Evolutionary conservation across 202 grass and related monocot genomes (phyloP).

Genomic region (Musa balbisiana): DNA sequence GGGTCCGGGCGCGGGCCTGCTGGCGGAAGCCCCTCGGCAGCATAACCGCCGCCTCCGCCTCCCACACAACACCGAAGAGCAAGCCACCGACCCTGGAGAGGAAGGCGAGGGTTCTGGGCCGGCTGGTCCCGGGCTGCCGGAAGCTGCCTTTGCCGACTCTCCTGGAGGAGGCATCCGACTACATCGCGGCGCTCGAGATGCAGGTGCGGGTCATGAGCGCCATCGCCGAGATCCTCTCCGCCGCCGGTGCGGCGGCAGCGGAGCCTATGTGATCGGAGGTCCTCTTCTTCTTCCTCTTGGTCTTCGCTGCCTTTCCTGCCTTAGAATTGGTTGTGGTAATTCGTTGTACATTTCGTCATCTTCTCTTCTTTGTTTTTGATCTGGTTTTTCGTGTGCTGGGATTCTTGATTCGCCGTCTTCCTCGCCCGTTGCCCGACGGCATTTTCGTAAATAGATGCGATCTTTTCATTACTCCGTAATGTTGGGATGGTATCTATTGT

Average conservation of each 20-base stretch:
- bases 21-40: slow-evolving; percentile 1
- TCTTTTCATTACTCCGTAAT: not conserved
- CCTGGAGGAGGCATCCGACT: slow-evolving; percentile 69
- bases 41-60: not conserved
- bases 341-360: not conserved
- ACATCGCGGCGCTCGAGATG: slow-evolving; percentile 91
- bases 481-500: not conserved
- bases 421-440: not conserved
- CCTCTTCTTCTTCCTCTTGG: not conserved
- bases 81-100: slow-evolving; percentile 37
- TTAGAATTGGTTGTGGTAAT: not conserved
- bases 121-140: slow-evolving; percentile 66
- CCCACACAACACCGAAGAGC: slow-evolving; percentile 2
- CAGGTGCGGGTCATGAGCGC: slow-evolving; percentile 81
- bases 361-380: not conserved
- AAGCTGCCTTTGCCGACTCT: slow-evolving; percentile 62
- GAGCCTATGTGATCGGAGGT: slow-evolving; percentile 11
- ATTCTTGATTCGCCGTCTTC: not conserved
- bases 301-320: not conserved
- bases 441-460: not conserved
- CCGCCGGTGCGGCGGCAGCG: slow-evolving; percentile 7
- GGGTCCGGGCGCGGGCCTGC: slow-evolving; percentile 26
- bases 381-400: not conserved
- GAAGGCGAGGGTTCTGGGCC: slow-evolving; percentile 65
- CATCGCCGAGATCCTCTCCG: slow-evolving; percentile 69